A percentile compares a stretch with the other conserved stretches of the same genome.
These are phyloP conservation scores for Crassisporium funariophilum DNA, from an alignment of 768 basidiomycete species.

Conservation along the genomic window DNA sequence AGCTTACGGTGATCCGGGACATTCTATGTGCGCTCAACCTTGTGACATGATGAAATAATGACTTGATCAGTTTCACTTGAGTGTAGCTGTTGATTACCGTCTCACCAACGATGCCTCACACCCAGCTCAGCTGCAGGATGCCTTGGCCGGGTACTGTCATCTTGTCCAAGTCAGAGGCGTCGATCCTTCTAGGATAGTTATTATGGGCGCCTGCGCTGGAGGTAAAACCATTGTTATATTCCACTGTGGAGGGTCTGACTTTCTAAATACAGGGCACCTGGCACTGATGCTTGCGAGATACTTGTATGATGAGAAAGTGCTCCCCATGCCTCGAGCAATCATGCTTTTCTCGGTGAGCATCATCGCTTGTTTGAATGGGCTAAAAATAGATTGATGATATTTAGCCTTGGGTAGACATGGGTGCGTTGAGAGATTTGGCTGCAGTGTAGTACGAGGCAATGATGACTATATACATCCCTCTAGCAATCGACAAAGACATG, in stretches of 20 bases:
- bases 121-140: slow-evolving; percentile 56
- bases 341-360: not conserved
- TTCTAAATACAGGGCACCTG: not conserved
- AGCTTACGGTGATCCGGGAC: not conserved
- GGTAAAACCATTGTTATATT: not conserved
- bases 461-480: not conserved
- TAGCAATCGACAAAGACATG: not conserved
- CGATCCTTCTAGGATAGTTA: slow-evolving; percentile 41
- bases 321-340: not conserved
- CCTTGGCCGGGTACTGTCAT: slow-evolving; percentile 50
- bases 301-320: not conserved
- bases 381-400: not conserved
- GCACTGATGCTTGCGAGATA: not conserved
- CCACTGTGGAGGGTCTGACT: not conserved
- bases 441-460: too few species aligned
- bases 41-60: not conserved
- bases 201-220: slow-evolving; percentile 33
- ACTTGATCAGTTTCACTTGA: not conserved
- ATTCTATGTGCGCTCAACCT: not conserved
- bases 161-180: slow-evolving; percentile 45
- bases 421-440: not conserved
- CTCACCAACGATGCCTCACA: slow-evolving; percentile 22
- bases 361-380: not conserved
- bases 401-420: not conserved
- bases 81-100: slow-evolving; percentile 24